A percentile compares a stretch with the other conserved stretches of the same genome.
Evolutionary conservation across 2,329 filamentous ascomycete species (phyloP).

Genomic region (Colletotrichum acutatum): DNA sequence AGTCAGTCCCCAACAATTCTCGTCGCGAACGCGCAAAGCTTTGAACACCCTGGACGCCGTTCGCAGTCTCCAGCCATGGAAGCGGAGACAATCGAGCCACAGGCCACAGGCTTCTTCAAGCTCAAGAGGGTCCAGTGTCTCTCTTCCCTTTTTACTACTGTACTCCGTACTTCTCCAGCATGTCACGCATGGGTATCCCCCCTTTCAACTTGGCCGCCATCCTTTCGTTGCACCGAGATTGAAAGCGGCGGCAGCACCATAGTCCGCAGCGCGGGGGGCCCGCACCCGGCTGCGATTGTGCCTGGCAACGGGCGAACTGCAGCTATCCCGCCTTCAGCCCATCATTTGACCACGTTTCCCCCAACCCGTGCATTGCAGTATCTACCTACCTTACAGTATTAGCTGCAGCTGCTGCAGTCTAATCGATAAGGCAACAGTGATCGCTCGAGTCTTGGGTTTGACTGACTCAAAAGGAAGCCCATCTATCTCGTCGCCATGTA

Average conservation of each 20-base stretch:
- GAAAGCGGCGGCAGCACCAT: background rate
- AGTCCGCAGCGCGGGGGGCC: background rate
- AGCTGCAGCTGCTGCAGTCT: background rate
- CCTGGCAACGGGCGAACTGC: conserved; percentile 32
- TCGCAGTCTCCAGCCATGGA: background rate
- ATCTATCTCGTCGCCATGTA: no score
- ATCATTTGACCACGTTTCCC: conserved; percentile 1
- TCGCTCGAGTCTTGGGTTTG: no score
- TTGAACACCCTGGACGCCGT: conserved; percentile 21
- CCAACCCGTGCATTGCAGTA: background rate
- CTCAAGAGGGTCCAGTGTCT: background rate
- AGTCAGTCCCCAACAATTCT: conserved; percentile 29
- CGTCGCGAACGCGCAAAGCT: conserved; percentile 32
- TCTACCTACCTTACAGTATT: background rate
- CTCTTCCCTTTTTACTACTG: no score
- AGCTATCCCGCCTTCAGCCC: conserved; percentile 33
- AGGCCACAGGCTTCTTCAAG: background rate
- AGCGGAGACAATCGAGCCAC: conserved; percentile 11
- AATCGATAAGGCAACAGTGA: background rate
- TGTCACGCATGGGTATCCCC: conserved; percentile 2
- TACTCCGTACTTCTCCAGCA: background rate
- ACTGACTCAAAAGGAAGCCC: no score
- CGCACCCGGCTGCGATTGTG: background rate
- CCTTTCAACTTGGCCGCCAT: background rate
- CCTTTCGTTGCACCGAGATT: conserved; percentile 17